phyloP scores from a whole-genome alignment of 148 eudicot species.

The Polygonum aviculare region DNA sequence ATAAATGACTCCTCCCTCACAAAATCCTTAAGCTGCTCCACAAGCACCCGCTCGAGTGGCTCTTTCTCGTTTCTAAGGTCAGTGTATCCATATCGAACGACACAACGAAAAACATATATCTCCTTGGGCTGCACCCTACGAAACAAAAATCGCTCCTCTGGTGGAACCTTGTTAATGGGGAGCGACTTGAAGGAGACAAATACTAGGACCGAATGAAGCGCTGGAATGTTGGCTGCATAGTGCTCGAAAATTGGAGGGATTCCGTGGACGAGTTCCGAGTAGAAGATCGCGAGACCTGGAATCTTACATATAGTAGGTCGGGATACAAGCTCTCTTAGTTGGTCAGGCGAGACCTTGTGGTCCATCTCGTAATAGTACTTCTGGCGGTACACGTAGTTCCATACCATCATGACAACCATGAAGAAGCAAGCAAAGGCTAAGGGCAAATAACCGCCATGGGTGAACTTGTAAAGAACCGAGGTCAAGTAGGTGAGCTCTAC shows the following conservation, averaged over 20 bases:
- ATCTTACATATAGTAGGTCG: constrained; percentile 19
- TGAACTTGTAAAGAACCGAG: constrained; percentile 36
- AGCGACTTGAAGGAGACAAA: constrained; percentile 34
- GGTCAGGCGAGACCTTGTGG: constrained; percentile 27
- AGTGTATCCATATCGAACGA: constrained; percentile 41
- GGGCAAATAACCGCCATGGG: constrained; percentile 39
- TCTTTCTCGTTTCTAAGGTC: constrained; percentile 21
- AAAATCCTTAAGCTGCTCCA: constrained; percentile 26
- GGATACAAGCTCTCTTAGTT: constrained; percentile 11
- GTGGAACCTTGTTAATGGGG: constrained; percentile 34
- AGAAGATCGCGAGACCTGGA: constrained; percentile 33
- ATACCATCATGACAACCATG: constrained; percentile 27
- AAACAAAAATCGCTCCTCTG: constrained; percentile 43
- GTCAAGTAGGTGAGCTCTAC: constrained; percentile 31
- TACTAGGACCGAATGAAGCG: constrained; percentile 33
- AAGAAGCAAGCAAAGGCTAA: constrained; percentile 26
- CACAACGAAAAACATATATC: constrained; percentile 31
- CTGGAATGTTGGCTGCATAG: constrained; percentile 28
- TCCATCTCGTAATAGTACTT: constrained; percentile 38
- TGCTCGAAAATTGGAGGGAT: constrained; percentile 42
- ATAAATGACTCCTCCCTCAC: constrained; percentile 6
- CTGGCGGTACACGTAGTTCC: constrained; percentile 32
- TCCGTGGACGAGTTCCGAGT: constrained; percentile 42
- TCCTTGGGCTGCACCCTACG: constrained; percentile 27
- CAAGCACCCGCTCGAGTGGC: constrained; percentile 26